A percentile compares a stretch with the other conserved stretches of the same genome.
phyloP scores from a whole-genome alignment of 1,284 basidiomycete genomes.

The Waitea zeae region DNA sequence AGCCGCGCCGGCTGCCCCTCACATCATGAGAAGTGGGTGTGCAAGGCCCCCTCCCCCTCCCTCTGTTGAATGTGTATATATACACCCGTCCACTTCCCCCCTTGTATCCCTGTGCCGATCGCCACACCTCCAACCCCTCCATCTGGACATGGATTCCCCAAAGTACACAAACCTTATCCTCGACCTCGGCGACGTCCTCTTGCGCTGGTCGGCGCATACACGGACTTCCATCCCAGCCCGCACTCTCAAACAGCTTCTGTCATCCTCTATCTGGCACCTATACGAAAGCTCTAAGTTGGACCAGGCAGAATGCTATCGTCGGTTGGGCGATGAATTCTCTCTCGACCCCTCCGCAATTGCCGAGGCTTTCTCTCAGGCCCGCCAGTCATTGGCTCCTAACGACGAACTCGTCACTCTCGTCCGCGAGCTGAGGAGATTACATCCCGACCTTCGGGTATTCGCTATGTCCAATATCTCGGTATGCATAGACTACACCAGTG shows the following conservation, averaged over 20 bases:
- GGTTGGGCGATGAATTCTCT: constrained; percentile 23
- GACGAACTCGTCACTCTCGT: constrained; percentile 27
- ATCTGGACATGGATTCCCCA: no score
- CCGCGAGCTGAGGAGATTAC: constrained; percentile 22
- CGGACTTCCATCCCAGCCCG: constrained; percentile 26
- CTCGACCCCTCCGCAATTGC: constrained; percentile 19
- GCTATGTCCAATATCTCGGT: constrained; percentile 46
- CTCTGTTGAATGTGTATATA: no score
- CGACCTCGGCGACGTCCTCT: constrained; percentile 39
- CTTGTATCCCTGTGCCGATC: no score
- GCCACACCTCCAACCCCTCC: no score
- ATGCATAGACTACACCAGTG: no score
- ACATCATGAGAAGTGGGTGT: no score
- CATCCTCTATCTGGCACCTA: constrained; percentile 32
- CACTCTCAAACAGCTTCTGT: constrained; percentile 25
- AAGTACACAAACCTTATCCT: no score
- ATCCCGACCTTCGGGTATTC: constrained; percentile 20
- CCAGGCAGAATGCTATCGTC: constrained; percentile 27
- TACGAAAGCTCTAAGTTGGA: constrained; percentile 32
- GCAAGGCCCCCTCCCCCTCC: no score
- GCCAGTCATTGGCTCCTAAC: constrained; percentile 25
- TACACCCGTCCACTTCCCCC: no score
- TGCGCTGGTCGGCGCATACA: constrained; percentile 33
- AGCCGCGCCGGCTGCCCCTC: no score
- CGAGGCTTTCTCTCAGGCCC: constrained; percentile 25